Conservation (phyloP, 2,329 filamentous ascomycete species). For the Diaporthe eres region DNA sequence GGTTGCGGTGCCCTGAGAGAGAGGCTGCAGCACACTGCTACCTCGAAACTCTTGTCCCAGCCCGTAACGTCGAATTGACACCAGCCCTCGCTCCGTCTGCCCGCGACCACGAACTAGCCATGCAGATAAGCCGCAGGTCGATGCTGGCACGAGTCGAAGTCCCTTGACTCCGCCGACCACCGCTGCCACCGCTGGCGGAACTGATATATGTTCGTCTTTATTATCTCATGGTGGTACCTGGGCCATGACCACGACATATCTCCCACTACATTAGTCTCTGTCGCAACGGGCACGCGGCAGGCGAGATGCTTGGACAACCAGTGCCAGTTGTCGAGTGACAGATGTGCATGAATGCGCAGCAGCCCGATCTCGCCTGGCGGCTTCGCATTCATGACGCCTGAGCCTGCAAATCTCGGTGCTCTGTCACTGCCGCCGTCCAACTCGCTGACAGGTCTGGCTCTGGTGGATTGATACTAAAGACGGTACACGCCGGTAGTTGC, state of each 20-base stretch:
- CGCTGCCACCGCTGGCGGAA: background rate
- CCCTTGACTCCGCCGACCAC: background rate
- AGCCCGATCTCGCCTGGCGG: conserved; percentile 21
- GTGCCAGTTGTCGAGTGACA: background rate
- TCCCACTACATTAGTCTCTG: conserved; percentile 10
- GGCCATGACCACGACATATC: conserved; percentile 15
- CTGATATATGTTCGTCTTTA: background rate
- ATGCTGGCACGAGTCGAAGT: conserved; percentile 21
- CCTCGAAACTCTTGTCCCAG: conserved; percentile 20
- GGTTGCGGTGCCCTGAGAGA: conserved; percentile 8
- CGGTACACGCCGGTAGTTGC: conserved; percentile 28
- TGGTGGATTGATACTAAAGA: conserved; percentile 22
- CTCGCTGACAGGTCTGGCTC: conserved; percentile 5
- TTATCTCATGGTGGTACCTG: conserved; percentile 2
- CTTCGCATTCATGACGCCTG: conserved; percentile 25
- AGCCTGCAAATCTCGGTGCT: conserved; percentile 24
- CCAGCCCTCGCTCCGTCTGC: background rate
- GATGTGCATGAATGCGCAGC: conserved; percentile 28
- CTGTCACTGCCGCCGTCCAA: background rate
- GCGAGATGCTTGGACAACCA: conserved; percentile 13
- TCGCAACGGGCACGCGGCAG: conserved; percentile 14
- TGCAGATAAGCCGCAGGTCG: conserved; percentile 28
- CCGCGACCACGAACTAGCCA: conserved; percentile 3
- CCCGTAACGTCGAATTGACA: conserved; percentile 15
- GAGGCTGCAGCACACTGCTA: conserved; percentile 18